Evolutionary conservation across 176 grass and related monocot species (phyloP), one percentile per base, ranked within the genome.

Genomic region (Musa schizocarpa): DNA sequence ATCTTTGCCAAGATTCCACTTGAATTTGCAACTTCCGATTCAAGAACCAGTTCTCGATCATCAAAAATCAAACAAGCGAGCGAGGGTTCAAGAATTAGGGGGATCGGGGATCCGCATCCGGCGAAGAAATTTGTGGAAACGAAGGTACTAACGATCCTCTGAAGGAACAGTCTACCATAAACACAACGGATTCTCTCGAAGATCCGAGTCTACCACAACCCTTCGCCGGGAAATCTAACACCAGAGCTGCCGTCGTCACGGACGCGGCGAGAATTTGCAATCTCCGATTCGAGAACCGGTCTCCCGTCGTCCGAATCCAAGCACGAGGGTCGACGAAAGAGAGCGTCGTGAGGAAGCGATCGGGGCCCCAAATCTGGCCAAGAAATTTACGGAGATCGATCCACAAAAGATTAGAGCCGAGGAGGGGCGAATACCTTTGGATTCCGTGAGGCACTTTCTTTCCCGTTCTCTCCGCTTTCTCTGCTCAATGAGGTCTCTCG

Each of bases 401-500:
- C 24, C 52, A 58, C 21, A 58, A 56, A 54, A 21, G 20, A 17
- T 57, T 34, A 74, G 72, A 56, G 50, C 20, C 26, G 53, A 43
- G 5, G 72, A 13, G 11, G 23, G 68, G 52, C 25, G 52, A 74
- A 74, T 74, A 74, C 72, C 72, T 74, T 74, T 17, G 48, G 72
- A 74, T 74, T 56, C 72, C 53, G 25, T 56, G 68, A 71, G n/a
- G 25, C 52, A 34, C 52, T 8, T 24, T 54, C 12, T 24, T 57
- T 74, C 53, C 34, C 13, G 43, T 19, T 69, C 23, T 50, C 13
- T 69, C 23, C 16, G 14, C 19, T 49, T 56, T 27, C 52, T 21
- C 53, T 2, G 21, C 21, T 62, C 7, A 62, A 43, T 43, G 34
- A 43, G 34, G 34, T 70, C 48, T 51, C 51, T 70, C 68, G 68